These are phyloP conservation scores for Limnomonas spitsbergensis DNA, from an alignment of 139 green algal genomes.

Conservation along the genomic window DNA sequence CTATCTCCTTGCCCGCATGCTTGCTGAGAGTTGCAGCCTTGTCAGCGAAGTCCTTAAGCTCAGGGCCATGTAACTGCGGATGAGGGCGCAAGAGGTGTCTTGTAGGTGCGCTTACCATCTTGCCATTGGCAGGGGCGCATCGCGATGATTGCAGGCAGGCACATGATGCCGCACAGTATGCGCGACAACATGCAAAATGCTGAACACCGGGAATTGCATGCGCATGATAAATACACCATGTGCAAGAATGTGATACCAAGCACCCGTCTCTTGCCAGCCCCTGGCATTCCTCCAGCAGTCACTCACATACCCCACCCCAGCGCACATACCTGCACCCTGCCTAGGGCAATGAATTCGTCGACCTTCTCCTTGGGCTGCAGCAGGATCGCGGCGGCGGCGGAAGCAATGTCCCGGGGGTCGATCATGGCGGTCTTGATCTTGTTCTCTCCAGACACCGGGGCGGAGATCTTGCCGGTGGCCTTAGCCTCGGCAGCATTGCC, in stretches of 20 bases:
- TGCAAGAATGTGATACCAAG: too few relatives aligned
- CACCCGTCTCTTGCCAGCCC: too few relatives aligned
- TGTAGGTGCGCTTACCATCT: too few relatives aligned
- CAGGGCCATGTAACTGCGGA: neutral
- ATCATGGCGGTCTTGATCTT: neutral
- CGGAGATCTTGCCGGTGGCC: neutral
- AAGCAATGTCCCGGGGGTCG: neutral
- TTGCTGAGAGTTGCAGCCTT: neutral
- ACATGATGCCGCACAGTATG: too few relatives aligned
- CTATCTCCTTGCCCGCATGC: neutral
- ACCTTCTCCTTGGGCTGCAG: neutral
- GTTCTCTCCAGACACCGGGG: neutral
- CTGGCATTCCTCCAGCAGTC: too few relatives aligned
- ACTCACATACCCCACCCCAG: too few relatives aligned
- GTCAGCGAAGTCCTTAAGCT: neutral
- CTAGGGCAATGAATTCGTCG: neutral
- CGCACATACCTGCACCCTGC: neutral
- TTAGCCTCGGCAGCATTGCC: neutral
- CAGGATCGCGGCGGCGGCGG: slow-evolving; percentile 5
- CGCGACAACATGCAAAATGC: too few relatives aligned
- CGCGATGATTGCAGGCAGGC: too few relatives aligned
- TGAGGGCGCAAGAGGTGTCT: too few relatives aligned
- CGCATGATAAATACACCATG: too few relatives aligned
- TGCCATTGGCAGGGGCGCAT: too few relatives aligned
- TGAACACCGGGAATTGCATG: too few relatives aligned